A percentile compares a stretch with the other conserved stretches of the same genome.
Evolutionary conservation across 2,329 filamentous ascomycete species (phyloP).

Genomic region (Fusarium pininemorale): DNA sequence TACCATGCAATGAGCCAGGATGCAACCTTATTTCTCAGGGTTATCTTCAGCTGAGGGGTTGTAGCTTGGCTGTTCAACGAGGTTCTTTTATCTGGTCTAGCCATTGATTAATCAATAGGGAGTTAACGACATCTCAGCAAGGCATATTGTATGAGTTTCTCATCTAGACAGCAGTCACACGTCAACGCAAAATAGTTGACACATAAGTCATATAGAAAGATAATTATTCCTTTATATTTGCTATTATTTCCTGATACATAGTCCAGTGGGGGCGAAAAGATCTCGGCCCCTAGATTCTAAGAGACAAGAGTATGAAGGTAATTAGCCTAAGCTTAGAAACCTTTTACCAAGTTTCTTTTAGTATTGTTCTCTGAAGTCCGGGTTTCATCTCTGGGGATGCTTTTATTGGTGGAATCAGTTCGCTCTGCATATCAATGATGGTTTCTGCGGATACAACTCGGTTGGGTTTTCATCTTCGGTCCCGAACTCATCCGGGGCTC

Average conservation of each 20-base stretch:
- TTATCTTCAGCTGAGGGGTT: not conserved
- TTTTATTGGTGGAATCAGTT: not conserved
- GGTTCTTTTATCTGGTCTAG: fast-evolving
- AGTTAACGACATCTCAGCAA: not conserved
- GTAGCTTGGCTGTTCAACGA: no score
- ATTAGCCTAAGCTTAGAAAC: not conserved
- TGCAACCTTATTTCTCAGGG: not conserved
- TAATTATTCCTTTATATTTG: no score
- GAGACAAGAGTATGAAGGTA: not conserved
- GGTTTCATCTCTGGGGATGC: no score
- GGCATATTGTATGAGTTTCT: no score
- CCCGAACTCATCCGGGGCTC: not conserved
- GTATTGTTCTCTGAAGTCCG: not conserved
- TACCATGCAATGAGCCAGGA: not conserved
- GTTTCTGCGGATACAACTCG: not conserved
- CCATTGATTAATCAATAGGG: not conserved
- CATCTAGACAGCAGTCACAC: fast-evolving
- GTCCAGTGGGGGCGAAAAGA: not conserved
- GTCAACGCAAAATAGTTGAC: no score
- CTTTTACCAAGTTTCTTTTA: no score
- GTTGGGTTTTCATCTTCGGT: not conserved
- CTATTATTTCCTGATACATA: no score
- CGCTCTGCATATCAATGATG: no score
- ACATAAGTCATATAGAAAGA: not conserved
- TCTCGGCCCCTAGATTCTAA: not conserved